Evolutionary conservation across 2,329 filamentous ascomycete species (phyloP).

Genomic region (Penicillium sclerotiorum): DNA sequence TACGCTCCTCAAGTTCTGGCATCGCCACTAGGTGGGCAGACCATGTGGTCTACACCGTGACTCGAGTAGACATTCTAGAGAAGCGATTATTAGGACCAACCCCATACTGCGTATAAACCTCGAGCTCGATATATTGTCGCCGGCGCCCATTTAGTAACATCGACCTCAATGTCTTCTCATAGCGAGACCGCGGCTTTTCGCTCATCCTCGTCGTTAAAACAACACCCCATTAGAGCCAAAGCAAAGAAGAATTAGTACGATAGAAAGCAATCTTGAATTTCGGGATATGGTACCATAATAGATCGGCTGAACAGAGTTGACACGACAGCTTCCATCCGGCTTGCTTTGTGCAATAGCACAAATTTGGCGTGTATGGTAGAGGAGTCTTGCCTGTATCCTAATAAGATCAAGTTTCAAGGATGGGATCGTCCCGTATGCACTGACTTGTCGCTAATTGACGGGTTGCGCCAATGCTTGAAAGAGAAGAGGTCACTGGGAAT

Average conservation of each 20-base stretch:
- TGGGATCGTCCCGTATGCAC: not conserved
- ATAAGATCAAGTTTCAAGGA: not conserved
- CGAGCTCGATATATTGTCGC: not conserved
- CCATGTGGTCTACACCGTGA: too few relatives aligned
- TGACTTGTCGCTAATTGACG: not conserved
- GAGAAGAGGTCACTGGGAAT: not conserved
- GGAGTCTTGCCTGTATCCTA: not conserved
- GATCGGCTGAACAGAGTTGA: not conserved
- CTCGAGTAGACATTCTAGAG: too few relatives aligned
- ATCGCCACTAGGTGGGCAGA: too few relatives aligned
- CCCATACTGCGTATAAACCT: not conserved
- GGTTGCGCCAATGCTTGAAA: not conserved
- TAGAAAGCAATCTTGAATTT: not conserved
- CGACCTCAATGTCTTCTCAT: not conserved
- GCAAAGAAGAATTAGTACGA: not conserved
- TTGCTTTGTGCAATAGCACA: not conserved
- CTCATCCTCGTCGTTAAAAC: not conserved
- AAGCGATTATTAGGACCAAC: too few relatives aligned
- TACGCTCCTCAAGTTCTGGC: too few relatives aligned
- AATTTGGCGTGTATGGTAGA: not conserved
- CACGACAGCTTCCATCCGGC: not conserved
- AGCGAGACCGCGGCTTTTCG: not conserved
- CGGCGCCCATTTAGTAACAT: too few relatives aligned
- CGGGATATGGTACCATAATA: not conserved
- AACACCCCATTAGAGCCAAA: not conserved